phyloP scores from a whole-genome alignment of 1,139 yeast genomes.

The Nadsonia commutata region DNA sequence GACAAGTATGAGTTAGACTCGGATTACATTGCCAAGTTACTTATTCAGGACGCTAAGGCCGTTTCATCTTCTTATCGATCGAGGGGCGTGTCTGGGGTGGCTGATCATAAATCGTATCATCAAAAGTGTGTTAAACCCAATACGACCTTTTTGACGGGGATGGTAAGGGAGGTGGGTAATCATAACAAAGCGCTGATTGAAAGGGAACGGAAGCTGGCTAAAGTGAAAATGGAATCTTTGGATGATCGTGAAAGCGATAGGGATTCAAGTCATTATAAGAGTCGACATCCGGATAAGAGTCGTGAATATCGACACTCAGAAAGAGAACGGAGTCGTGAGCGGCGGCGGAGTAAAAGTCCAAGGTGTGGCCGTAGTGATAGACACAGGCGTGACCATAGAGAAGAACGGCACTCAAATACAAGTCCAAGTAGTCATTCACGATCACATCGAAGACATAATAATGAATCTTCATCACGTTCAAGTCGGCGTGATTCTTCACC shows the following conservation, averaged over 20 bases:
- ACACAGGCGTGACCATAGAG: no score
- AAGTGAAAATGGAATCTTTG: no score
- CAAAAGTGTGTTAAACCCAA: background rate
- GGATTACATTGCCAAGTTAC: background rate
- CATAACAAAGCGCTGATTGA: background rate
- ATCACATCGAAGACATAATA: background rate
- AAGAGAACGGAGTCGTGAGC: no score
- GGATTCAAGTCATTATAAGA: no score
- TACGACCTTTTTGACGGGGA: background rate
- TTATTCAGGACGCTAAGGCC: background rate
- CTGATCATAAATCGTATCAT: background rate
- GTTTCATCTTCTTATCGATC: background rate
- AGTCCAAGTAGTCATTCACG: background rate
- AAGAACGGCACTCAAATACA: background rate
- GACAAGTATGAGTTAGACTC: background rate
- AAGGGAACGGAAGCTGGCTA: background rate
- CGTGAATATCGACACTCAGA: no score
- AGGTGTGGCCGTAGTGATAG: no score
- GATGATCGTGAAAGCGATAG: no score
- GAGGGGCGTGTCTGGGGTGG: background rate
- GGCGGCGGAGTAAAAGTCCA: no score
- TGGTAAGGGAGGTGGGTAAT: background rate
- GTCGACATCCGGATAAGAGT: no score
- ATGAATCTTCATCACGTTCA: background rate
- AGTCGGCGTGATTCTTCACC: background rate